These are phyloP conservation scores for Castanea mollissima DNA, from an alignment of 306 rosid species.

Conservation along the genomic window DNA sequence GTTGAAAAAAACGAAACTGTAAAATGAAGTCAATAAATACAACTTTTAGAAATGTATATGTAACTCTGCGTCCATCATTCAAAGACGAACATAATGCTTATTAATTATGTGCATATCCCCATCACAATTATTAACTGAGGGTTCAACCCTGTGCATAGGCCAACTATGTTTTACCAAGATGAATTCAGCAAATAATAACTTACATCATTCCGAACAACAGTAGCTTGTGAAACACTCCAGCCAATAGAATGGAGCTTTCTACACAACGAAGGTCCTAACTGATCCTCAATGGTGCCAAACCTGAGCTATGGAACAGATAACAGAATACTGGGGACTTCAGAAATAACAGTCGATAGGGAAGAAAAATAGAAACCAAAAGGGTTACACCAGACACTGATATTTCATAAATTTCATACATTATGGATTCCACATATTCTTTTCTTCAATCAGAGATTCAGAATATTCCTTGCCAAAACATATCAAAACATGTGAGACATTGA, in stretches of 20 bases:
- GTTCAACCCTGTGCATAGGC: slow-evolving; percentile 11
- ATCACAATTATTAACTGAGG: not conserved
- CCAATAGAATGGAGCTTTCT: slow-evolving; percentile 75
- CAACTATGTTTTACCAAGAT: not conserved
- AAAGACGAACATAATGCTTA: not conserved
- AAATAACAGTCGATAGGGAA: slow-evolving; percentile 27
- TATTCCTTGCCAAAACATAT: not conserved
- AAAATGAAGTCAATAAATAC: slow-evolving; percentile 12
- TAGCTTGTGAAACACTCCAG: slow-evolving; percentile 69
- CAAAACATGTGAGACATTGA: not conserved
- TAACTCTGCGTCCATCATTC: not conserved
- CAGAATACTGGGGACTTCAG: slow-evolving; percentile 46
- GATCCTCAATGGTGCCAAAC: slow-evolving; percentile 91
- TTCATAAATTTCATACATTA: slow-evolving; percentile 2
- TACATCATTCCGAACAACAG: slow-evolving; percentile 77
- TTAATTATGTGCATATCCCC: slow-evolving; percentile 1
- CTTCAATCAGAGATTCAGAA: not conserved
- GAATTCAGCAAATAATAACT: slow-evolving; percentile 40
- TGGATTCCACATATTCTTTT: slow-evolving; percentile 12
- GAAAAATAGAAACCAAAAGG: slow-evolving; percentile 19
- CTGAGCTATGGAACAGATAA: slow-evolving; percentile 91
- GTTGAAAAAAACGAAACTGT: slow-evolving; percentile 18
- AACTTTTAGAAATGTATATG: not conserved
- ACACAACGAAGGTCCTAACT: slow-evolving; percentile 69
- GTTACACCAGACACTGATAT: slow-evolving; percentile 10